Evolutionary conservation across 176 grass and related monocot genomes (phyloP), one percentile per base, ranked within the genome.

Genomic region (Alloteropsis semialata): DNA sequence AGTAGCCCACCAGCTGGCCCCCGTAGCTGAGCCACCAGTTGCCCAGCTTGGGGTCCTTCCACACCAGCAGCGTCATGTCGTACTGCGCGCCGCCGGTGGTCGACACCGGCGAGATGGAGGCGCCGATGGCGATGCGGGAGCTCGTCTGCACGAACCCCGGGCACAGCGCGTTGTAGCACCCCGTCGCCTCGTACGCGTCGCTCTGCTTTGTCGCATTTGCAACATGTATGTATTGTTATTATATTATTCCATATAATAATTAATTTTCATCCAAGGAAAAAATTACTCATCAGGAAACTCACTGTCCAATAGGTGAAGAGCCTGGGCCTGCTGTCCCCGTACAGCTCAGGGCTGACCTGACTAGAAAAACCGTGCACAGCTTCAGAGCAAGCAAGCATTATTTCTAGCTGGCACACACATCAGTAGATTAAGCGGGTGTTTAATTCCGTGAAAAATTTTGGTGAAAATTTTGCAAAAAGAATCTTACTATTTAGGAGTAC

Each of bases 261-360:
- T n/a, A n/a, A n/a, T n/a, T n/a, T n/a, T n/a, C n/a, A n/a, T n/a
- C n/a, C n/a, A n/a, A n/a, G n/a, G n/a, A n/a, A n/a, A n/a, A n/a
- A n/a, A n/a, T n/a, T n/a, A n/a, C n/a, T n/a, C n/a, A n/a, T n/a
- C n/a, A n/a, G n/a, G n/a, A 38, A 2, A 5, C 81, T 90, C 74
- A 97, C 94, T 24, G 95, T 98, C 95, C 95, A 98, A 75, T 98
- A 98, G 0, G 92, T 98, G 87, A 98, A 98, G n/a, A 98, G 90
- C 86, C 95, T 87, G 1, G 95, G 95, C 50, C 88, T 86, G 88
- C 79, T 93, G 86, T 98, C 95, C 54, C 95, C 95, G 78, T 98
- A 98, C 69, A 98, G 88, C 92, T 95, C 92, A 84, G 92, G 92
- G 95, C 95, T 98, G 86, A 98, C 95, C 95, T 98, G 95, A 95